Base-by-base conservation (phyloP, 1,284 basidiomycete genomes). In the Marasmius fiardii region DNA sequence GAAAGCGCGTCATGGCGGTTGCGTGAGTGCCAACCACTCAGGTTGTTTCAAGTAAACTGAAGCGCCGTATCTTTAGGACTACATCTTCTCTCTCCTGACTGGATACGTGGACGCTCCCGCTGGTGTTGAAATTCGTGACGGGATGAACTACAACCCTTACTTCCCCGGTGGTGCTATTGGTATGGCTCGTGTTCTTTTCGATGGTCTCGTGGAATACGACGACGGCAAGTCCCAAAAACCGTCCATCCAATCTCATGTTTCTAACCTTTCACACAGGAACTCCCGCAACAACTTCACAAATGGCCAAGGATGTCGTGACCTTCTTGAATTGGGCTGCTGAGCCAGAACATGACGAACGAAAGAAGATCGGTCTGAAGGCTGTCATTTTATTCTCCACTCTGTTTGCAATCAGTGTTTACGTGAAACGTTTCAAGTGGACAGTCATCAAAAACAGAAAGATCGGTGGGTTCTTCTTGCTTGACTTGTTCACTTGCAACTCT, bases 141-240 rank as follows among this genome's bases (percentile, higher is more conserved):
- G 93, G 64, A 91, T 97, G 90, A 95, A 95, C 82, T 98, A 96
- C 83, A 98, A 96, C 79, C 92, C 92, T 45, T 97, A 90, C 80
- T 97, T 98, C 90, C 95, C 95, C 52, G 94, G 95, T 58, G 94
- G 95, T 67, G 93, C 94, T 65, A 98, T 99, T 62, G 93, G 92
- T 68, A 99, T 99, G 97, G 96, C 94, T 52, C 93, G 96, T 71
- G 88, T 98, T 20, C 79, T 99, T 61, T 99, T 93, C 70, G 95
- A 98, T 68, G 95, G 92, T 44, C 72, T 98, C 44, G 95, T 98
- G 57, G 95, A 98, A 74, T 98, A 92, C 71, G 90, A 93, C 0
- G 95, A 98, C 69, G 92, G 90, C 86, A 58, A 61, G 80, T 60
- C 1, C n/a, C 39, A 26, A 11, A 55, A 8, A 51, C 35, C 54